Base-by-base conservation (phyloP, 2,329 filamentous ascomycete species). In the Ambrosiella beaveri region DNA sequence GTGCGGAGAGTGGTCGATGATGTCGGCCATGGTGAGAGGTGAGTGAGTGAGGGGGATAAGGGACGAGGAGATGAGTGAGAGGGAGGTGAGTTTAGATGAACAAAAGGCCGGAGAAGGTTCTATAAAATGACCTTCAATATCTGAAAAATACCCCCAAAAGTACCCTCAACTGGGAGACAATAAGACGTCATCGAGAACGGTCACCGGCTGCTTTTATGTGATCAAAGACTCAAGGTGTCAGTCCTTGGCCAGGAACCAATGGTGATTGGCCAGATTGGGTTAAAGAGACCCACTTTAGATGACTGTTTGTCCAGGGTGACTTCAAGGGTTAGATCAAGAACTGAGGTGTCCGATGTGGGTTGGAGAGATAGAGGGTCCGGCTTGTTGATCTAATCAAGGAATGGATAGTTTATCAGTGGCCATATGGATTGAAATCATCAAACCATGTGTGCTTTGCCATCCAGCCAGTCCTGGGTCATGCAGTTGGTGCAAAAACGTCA, bases 1-100 rank as follows among this genome's bases (percentile, higher is more conserved):
- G 68, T 85, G 84, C 65, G 90, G 89, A 61, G 91, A 96, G 71
- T 96, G 84, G 68, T 96, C 91, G 63, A 80, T 71, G 61, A 81
- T 73, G 61, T 75, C 71, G 40, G 75, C 65, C 78, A 80, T 80
- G 60, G 66, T 73, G 65, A 39, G 9, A n/a, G 17, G 47, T 51
- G 47, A 49, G 17, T 27, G 47, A 51, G 8, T 51, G 13, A 9
- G 35, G n/a, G 15, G 13, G 47, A 9, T 36, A 11, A 41, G 39
- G 13, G 39, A 41, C 9, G 39, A 41, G 39, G 39, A 41, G 39
- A 41, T 9, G 13, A 41, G 39, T 41, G 39, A 41, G 39, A n/a
- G 39, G 39, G 39, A 11, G 2, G 15, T 51, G 47, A 51, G 5
- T 6, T 50, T 11, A 12, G 41, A 27, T n/a, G 12, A 49, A 56